Evolutionary conservation across 768 basidiomycete genomes (phyloP), one percentile per base, ranked within the genome.

Genomic region (Calocybe indica): DNA sequence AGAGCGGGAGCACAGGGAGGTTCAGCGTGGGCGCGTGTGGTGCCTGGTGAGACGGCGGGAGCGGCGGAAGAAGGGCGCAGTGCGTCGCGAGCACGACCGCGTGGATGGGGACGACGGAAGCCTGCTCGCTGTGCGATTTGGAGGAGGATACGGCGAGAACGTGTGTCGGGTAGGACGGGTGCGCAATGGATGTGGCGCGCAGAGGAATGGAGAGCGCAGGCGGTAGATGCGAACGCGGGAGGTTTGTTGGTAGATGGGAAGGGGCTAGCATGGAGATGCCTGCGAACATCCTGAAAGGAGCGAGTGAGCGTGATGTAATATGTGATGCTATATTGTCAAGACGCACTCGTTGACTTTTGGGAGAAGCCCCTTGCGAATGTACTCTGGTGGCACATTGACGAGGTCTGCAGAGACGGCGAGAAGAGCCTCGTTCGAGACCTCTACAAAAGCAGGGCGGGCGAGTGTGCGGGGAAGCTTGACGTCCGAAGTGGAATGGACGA

Each of bases 401-500:
- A 90, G 73, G 47, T 81, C 82, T 49, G 85, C 82, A n/a, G 83
- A 79, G 50, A 78, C 74, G n/a, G 82, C 79, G 2, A 70, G 58
- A 55, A 91, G 68, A 35, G 79, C 76, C 36, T 80, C 79, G 40
- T 72, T 67, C 35, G 79, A 72, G 36, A 87, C 74, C 48, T 81
- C 78, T 36, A 68, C 57, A 53, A 76, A 82, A 2, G 71, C 63
- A 5, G 88, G 86, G 8, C 85, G 78, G 31, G 76, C 68, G 43
- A 90, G 80, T 36, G 71, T 79, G 47, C 86, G 78, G n/a, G 86
- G 88, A 15, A 90, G 78, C 55, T 87, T 82, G 8, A 88, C 72
- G 54, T 60, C 3, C 68, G 59, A 9, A 56, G 51, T 7, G 48
- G 51, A 31, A 58, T 15, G 34, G 43, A 48, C 12, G 55, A 22